Percentiles rank a stretch among this genome's conserved stretches.
Evolutionary conservation across 345 rosid genomes (phyloP).

Genomic region (Hypericum perforatum): DNA sequence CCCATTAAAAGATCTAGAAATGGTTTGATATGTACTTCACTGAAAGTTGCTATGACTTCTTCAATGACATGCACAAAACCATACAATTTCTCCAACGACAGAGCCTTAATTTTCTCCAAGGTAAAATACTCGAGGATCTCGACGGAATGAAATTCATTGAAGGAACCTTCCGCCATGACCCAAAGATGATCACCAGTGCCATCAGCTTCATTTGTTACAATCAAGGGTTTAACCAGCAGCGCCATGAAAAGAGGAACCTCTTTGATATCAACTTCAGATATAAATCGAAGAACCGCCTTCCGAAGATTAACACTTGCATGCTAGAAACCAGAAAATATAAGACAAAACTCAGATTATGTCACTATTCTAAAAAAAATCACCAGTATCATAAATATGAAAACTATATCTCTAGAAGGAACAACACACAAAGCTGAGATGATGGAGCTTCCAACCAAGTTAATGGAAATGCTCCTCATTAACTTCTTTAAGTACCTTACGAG

Average conservation of each 20-base stretch:
- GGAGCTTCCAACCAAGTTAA: background rate
- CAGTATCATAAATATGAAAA: no score
- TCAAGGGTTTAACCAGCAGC: slow-evolving; percentile 71
- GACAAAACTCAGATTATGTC: background rate
- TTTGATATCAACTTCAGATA: slow-evolving; percentile 55
- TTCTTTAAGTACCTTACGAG: slow-evolving; percentile 55
- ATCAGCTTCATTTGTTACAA: slow-evolving; percentile 41
- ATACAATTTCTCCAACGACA: slow-evolving; percentile 65
- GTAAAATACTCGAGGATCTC: slow-evolving; percentile 47
- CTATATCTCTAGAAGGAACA: no score
- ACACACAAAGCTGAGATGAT: no score
- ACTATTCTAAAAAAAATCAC: no score
- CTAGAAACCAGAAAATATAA: slow-evolving; percentile 28
- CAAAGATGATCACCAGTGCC: slow-evolving; percentile 22
- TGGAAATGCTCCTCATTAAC: background rate
- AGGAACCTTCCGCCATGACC: slow-evolving; percentile 30
- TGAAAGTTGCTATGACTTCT: slow-evolving; percentile 66
- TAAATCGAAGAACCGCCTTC: slow-evolving; percentile 71
- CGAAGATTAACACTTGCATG: slow-evolving; percentile 67
- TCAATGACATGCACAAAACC: slow-evolving; percentile 84
- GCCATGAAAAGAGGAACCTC: slow-evolving; percentile 73
- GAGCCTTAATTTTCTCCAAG: slow-evolving; percentile 36
- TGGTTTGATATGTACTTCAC: slow-evolving; percentile 56
- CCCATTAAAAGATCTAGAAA: slow-evolving; percentile 78
- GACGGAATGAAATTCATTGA: slow-evolving; percentile 35